Percentiles rank a stretch among this genome's conserved stretches.
Conservation (phyloP, 495 filamentous ascomycete species). For the Xylaria palmicola region DNA sequence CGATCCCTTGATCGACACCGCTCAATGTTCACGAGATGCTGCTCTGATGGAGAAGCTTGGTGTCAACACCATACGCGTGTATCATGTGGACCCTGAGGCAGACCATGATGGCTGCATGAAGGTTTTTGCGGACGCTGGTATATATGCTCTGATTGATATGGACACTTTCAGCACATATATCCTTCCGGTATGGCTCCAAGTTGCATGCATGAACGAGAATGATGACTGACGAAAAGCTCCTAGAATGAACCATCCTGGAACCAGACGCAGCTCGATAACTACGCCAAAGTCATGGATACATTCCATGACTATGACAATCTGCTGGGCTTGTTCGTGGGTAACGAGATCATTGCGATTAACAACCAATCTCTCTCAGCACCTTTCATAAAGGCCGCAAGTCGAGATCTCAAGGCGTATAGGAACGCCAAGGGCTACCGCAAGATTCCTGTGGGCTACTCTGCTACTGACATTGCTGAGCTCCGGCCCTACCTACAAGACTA, state of each 20-base stretch:
- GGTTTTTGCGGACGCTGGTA: conserved; percentile 66
- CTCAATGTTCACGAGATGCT: conserved; percentile 78
- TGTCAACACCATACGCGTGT: conserved; percentile 83
- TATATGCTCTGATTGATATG: conserved; percentile 80
- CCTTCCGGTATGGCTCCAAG: conserved; percentile 55
- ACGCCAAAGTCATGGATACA: conserved; percentile 69
- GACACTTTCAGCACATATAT: conserved; percentile 83
- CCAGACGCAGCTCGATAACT: conserved; percentile 62
- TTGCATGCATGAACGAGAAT: conserved; percentile 19
- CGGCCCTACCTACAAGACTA: conserved; percentile 89
- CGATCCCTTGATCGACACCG: conserved; percentile 72
- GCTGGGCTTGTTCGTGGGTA: conserved; percentile 81
- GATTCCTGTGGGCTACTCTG: conserved; percentile 85
- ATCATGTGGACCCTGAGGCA: conserved; percentile 71
- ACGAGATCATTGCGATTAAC: conserved; percentile 71
- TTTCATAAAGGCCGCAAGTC: conserved; percentile 76
- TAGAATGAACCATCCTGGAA: conserved; percentile 66
- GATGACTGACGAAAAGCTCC: conserved; percentile 11
- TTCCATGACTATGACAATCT: conserved; percentile 79
- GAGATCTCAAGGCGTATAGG: conserved; percentile 81
- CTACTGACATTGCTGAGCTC: conserved; percentile 79
- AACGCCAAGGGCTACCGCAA: conserved; percentile 74
- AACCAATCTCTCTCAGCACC: conserved; percentile 68
- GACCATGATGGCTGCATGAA: conserved; percentile 74
- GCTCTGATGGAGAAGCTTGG: conserved; percentile 75